Conservation (phyloP, 164 flowering plant genomes). For the Tetracentron sinense region DNA sequence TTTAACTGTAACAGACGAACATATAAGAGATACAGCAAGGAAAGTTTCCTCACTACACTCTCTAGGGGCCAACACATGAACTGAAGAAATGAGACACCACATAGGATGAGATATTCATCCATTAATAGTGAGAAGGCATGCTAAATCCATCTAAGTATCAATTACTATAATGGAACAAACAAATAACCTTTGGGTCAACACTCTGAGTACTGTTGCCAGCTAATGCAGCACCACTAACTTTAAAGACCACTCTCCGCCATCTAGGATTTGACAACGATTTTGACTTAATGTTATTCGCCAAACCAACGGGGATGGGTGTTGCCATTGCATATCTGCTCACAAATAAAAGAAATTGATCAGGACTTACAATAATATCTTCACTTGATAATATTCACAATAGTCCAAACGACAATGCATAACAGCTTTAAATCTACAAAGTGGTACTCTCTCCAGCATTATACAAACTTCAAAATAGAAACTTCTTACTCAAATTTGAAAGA, state of each 20-base stretch:
- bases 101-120: too few species aligned
- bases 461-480: neutral
- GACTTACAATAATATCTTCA: neutral
- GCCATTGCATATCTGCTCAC: constrained; percentile 42
- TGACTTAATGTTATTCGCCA: constrained; percentile 42
- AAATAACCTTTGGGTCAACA: constrained; percentile 81
- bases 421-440: neutral
- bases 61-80: too few species aligned
- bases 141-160: neutral
- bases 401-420: neutral
- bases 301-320: constrained; percentile 36
- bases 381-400: neutral
- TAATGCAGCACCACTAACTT: constrained; percentile 86
- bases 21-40: too few species aligned
- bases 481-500: too few species aligned
- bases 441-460: neutral
- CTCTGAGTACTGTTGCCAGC: constrained; percentile 71
- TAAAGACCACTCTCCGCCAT: constrained; percentile 93
- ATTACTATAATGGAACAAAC: neutral
- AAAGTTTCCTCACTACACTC: too few species aligned
- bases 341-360: constrained; percentile 1
- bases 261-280: constrained; percentile 50
- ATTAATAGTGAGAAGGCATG: too few species aligned
- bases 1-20: too few species aligned
- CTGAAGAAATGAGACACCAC: too few species aligned